A percentile compares a stretch with the other conserved stretches of the same genome.
phyloP scores from a whole-genome alignment of 2,329 filamentous ascomycete genomes.

The Fusarium proliferatum region DNA sequence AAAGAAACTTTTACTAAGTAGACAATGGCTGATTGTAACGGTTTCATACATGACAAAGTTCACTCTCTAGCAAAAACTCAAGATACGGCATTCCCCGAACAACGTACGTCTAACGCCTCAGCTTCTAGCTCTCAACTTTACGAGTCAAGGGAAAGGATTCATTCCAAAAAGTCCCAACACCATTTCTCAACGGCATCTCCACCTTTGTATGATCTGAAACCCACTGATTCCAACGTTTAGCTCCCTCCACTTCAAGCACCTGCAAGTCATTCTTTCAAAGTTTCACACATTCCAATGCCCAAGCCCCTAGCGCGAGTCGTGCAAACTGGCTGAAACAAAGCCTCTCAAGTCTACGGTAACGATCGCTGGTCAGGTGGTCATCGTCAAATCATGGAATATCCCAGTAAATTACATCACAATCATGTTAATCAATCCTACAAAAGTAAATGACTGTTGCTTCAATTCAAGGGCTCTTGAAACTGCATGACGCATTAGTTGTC shows the following conservation, averaged over 20 bases:
- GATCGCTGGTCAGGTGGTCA: not conserved
- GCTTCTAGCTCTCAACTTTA: not conserved
- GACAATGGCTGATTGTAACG: not conserved
- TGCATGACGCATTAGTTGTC: conserved; percentile 40
- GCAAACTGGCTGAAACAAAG: conserved; percentile 26
- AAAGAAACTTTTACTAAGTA: not conserved
- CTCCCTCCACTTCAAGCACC: not conserved
- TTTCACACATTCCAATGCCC: conserved; percentile 27
- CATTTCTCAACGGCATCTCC: not conserved
- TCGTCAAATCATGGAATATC: conserved; percentile 1
- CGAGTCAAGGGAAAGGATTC: not conserved
- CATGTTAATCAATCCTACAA: not conserved
- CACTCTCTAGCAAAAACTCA: not conserved
- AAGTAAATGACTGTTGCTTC: not conserved
- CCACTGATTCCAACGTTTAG: conserved; percentile 24
- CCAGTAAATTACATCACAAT: conserved; percentile 22
- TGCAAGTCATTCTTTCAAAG: conserved; percentile 30
- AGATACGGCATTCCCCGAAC: not conserved
- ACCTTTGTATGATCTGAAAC: conserved; percentile 20
- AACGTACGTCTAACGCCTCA: not conserved
- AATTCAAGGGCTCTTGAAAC: conserved; percentile 12
- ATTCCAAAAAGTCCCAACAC: not conserved
- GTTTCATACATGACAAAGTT: not conserved
- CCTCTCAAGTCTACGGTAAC: not conserved
- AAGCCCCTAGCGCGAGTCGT: conserved; percentile 8